Evolutionary conservation across 2,329 filamentous ascomycete species (phyloP), one percentile per base, ranked within the genome.

Genomic region (Aspergillus sp.): DNA sequence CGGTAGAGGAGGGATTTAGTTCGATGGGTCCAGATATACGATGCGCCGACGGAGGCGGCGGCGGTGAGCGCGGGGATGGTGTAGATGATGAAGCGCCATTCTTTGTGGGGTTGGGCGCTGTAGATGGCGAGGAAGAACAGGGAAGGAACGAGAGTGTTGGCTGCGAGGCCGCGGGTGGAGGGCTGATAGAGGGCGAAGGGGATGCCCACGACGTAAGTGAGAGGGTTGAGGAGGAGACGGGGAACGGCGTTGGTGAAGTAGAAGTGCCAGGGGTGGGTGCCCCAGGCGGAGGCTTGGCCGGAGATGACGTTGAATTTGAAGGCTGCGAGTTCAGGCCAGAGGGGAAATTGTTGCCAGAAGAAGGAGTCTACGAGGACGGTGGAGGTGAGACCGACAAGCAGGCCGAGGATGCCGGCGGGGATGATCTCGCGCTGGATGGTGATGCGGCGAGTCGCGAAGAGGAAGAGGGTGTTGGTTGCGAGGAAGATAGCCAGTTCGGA

Each of bases 21-120:
- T n/a, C 85, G 81, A 43, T 89, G 87, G 0, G 80, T 82, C 78
- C 86, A 90, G 65, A 96, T 79, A 75, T 87, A 89, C 58, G 87
- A 85, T 13, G 92, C 91, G 19, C 88, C 89, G 4, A 91, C 82
- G 3, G 91, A 88, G 0, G 92, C 89, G 2, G 89, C 85, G 10
- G 89, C 89, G 0, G 93, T 97, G 30, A 98, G 80, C 0, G 89
- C 83, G 0, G 95, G 95, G 23, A 96, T 83, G 55, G 87, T 84
- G 78, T 98, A 98, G 69, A 98, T 87, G 67, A 99, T 89, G 81
- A 99, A 99, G 17, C 95, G 90, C 74, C 92, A 90, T 79, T 99
- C 95, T 74, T 99, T 99, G 80, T 99, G 95, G 0, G 94, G 93
- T 63, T 97, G 90, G 54, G 92, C 69, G 64, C 92, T 97, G 81